Base-by-base conservation (phyloP, 129 eudicot species). In the Ambrosia artemisiifolia region DNA sequence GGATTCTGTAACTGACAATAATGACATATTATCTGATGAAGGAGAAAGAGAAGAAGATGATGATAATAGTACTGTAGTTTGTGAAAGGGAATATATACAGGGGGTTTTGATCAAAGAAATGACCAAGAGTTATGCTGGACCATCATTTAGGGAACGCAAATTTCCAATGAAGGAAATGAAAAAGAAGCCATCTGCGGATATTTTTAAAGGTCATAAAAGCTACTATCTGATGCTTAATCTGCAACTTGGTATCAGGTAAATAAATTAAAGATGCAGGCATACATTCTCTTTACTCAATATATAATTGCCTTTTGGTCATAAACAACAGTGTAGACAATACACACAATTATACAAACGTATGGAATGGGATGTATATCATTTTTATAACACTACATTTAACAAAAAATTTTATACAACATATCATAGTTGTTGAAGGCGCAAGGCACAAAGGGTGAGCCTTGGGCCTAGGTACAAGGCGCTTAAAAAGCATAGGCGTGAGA, bases 181-280 rank as follows among this genome's bases (percentile, higher is more conserved):
- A 77, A 88, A 71, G 84, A 83, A 65, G 30, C 77, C 96, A 19
- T 83, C 89, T 73, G 76, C 83, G 47, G 83, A 81, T 54, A 75
- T 81, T 70, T 83, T 77, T 76, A 73, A 80, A 74, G 94, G 91
- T 72, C 88, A 75, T 51, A 87, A 77, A 78, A 88, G 99, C 89
- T 85, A 86, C 82, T 95, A 47, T 86, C 78, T 91, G 82, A 95
- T 86, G 99, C 99, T 95, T 78, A 91, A 89, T 77, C 87, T 95
- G 79, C 99, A 95, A 72, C 96, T 95, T 55, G 97, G 99, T 74
- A 95, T 95, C 86, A 85, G 99, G 99, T 95, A 88, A 85, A 70
- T 69, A 72, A 60, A 70, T 69, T 57, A 24, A 60, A 70, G 61
- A 49, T 67, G 66, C 65, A 65, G 12, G 13, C 19, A 46, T 73